phyloP scores from a whole-genome alignment of 306 rosid species.

The Acacia melanoxylon region DNA sequence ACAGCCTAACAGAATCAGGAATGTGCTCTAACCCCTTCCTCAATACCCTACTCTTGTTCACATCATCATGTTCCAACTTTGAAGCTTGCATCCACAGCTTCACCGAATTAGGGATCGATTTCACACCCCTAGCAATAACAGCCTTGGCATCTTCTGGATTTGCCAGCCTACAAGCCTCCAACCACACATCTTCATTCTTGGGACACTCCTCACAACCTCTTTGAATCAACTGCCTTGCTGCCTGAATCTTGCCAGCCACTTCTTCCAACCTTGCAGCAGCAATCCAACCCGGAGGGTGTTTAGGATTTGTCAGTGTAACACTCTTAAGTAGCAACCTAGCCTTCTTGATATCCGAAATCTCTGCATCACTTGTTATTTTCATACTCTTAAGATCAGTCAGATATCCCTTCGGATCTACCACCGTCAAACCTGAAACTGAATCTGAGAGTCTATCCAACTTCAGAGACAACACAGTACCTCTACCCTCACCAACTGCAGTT shows the following conservation, averaged over 20 bases:
- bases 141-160: slow-evolving; percentile 91
- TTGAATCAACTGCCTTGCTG: slow-evolving; percentile 75
- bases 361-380: slow-evolving; percentile 91
- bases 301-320: slow-evolving; percentile 84
- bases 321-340: slow-evolving; percentile 84
- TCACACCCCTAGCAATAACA: slow-evolving; percentile 78
- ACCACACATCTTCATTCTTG: slow-evolving; percentile 86
- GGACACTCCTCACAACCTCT: slow-evolving; percentile 93
- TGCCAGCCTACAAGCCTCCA: slow-evolving; percentile 87
- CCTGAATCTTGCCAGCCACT: slow-evolving; percentile 84
- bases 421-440: slow-evolving; percentile 77
- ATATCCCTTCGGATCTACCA: slow-evolving; percentile 83
- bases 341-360: slow-evolving; percentile 84
- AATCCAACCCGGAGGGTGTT: slow-evolving; percentile 92
- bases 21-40: slow-evolving; percentile 86
- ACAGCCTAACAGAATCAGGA: slow-evolving; percentile 88
- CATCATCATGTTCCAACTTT: slow-evolving; percentile 74
- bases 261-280: slow-evolving; percentile 92
- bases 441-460: slow-evolving; percentile 81
- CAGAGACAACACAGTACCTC: slow-evolving; percentile 81
- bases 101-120: slow-evolving; percentile 76
- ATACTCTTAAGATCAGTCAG: slow-evolving; percentile 78
- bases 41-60: slow-evolving; percentile 70
- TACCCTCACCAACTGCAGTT: slow-evolving; percentile 92
- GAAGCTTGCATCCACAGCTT: slow-evolving; percentile 92